These are phyloP conservation scores for Neopestalotiopsis rosae DNA, from an alignment of 2,329 filamentous ascomycete species.

Conservation along the genomic window DNA sequence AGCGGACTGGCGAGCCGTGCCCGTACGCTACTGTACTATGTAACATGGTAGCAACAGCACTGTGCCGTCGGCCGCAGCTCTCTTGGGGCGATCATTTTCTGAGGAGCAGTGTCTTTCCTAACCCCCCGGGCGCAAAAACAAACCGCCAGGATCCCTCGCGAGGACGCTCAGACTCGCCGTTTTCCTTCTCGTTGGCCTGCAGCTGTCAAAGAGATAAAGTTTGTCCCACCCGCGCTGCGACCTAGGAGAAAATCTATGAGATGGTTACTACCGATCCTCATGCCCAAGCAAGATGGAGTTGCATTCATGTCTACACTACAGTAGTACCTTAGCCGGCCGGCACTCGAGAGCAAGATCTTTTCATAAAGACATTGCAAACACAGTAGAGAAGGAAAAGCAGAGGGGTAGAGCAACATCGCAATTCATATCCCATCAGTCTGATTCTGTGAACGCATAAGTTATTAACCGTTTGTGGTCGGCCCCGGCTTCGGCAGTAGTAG, in stretches of 20 bases:
- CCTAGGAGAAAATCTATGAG: slow-evolving; percentile 12
- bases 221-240: slow-evolving; percentile 12
- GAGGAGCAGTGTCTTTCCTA: not conserved
- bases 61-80: not conserved
- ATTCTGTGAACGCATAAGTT: not conserved
- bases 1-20: not conserved
- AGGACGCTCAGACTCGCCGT: slow-evolving; percentile 9
- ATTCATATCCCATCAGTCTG: not conserved
- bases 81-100: not conserved
- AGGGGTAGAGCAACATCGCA: not conserved
- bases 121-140: not conserved
- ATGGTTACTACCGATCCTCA: not conserved
- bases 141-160: not conserved
- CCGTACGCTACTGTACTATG: not conserved
- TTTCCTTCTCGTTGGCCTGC: slow-evolving; percentile 9
- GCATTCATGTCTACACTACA: not conserved
- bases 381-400: not conserved
- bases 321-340: not conserved
- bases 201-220: slow-evolving; percentile 16
- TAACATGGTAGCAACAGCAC: not conserved
- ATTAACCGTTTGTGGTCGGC: not conserved
- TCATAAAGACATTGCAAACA: not conserved
- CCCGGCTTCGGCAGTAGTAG: not conserved
- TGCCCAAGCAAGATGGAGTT: not conserved
- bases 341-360: not conserved